These are phyloP conservation scores for Allomyces macrogynus DNA, from an alignment of 192 early-diverging fungal genomes.

Conservation along the genomic window DNA sequence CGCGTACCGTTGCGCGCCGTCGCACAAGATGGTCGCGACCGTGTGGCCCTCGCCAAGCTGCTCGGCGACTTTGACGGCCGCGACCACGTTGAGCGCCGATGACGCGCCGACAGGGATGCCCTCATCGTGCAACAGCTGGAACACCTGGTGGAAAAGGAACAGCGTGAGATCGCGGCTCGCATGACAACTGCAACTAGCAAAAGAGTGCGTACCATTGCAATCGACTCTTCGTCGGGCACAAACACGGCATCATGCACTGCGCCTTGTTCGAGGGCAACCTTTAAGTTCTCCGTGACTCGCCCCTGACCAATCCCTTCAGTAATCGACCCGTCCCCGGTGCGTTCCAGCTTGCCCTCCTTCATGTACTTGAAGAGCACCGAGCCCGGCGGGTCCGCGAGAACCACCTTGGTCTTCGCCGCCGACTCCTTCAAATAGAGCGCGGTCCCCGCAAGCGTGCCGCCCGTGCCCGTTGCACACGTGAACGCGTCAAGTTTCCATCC, in stretches of 20 bases:
- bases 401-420: slow-evolving; percentile 45
- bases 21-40: slow-evolving; percentile 72
- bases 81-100: slow-evolving; percentile 81
- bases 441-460: slow-evolving; percentile 73
- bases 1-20: slow-evolving; percentile 75
- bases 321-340: slow-evolving; percentile 57
- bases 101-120: slow-evolving; percentile 83
- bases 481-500: slow-evolving; percentile 68
- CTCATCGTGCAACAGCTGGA: slow-evolving; percentile 76
- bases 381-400: slow-evolving; percentile 80
- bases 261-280: slow-evolving; percentile 43
- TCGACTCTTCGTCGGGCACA: slow-evolving; percentile 59
- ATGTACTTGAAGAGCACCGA: slow-evolving; percentile 76
- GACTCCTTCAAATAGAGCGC: slow-evolving; percentile 61
- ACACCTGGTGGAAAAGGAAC: slow-evolving; percentile 18
- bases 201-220: slow-evolving; percentile 33
- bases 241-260: slow-evolving; percentile 57
- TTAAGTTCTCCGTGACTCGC: slow-evolving; percentile 75
- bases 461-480: slow-evolving; percentile 79
- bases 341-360: slow-evolving; percentile 43
- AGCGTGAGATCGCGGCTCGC: no score
- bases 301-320: slow-evolving; percentile 95
- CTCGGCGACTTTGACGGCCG: slow-evolving; percentile 77
- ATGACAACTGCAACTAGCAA: background rate
- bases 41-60: slow-evolving; percentile 52